These are phyloP conservation scores for Acer negundo DNA, from an alignment of 345 rosid genomes.

Conservation along the genomic window DNA sequence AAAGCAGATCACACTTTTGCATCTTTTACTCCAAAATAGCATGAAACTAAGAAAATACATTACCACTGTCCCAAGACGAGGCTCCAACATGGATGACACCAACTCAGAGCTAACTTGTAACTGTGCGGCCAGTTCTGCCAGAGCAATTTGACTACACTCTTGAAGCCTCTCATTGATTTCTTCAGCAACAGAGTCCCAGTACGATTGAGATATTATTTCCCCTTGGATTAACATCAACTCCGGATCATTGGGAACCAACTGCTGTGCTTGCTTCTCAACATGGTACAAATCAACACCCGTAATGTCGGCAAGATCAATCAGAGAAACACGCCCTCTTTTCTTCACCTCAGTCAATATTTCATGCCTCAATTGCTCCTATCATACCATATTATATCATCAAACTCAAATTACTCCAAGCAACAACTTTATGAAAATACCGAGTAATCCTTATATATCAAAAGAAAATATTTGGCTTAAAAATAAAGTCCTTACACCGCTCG, in stretches of 20 bases:
- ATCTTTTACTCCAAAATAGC: constrained; percentile 8
- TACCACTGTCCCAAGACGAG: constrained; percentile 92
- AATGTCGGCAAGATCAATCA: constrained; percentile 84
- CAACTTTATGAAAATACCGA: background rate
- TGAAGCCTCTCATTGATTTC: constrained; percentile 96
- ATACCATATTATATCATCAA: constrained; percentile 17
- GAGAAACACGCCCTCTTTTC: constrained; percentile 76
- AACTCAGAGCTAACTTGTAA: constrained; percentile 86
- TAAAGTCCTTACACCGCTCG: background rate
- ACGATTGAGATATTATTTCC: constrained; percentile 84
- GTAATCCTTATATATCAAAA: background rate
- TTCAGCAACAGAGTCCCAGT: constrained; percentile 93
- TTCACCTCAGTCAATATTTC: constrained; percentile 65
- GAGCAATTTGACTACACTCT: constrained; percentile 90
- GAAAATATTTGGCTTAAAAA: background rate
- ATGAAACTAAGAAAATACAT: constrained; percentile 11
- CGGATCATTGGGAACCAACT: constrained; percentile 51
- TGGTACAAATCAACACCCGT: constrained; percentile 88
- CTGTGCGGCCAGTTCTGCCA: constrained; percentile 87
- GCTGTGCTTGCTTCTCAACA: constrained; percentile 90
- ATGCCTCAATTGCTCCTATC: constrained; percentile 78
- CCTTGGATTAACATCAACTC: constrained; percentile 74
- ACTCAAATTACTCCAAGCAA: constrained; percentile 11
- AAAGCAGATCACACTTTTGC: constrained; percentile 12
- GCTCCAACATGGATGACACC: constrained; percentile 77